phyloP scores from a whole-genome alignment of 805 yeast species.

The Suhomyces vadensis region DNA sequence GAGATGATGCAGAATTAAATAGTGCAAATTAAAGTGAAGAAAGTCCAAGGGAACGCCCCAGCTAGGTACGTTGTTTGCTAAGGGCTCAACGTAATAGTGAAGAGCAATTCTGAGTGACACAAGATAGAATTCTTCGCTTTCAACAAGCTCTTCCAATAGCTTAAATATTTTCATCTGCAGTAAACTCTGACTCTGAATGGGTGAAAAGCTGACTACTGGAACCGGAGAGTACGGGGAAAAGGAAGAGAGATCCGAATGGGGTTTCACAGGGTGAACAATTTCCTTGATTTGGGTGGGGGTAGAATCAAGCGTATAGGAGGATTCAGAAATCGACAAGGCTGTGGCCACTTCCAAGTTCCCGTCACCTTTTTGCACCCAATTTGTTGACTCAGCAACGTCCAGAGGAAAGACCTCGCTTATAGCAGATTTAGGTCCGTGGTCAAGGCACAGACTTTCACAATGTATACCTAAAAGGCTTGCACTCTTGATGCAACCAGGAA shows the following conservation, averaged over 20 bases:
- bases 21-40: slow-evolving; percentile 1
- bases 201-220: slow-evolving; percentile 22
- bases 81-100: slow-evolving; percentile 44
- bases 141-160: slow-evolving; percentile 47
- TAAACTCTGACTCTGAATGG: slow-evolving; percentile 7
- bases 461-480: too few species aligned
- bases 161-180: slow-evolving; percentile 21
- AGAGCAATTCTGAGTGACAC: slow-evolving; percentile 44
- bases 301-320: too few species aligned
- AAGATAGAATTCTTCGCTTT: slow-evolving; percentile 51
- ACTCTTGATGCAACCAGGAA: slow-evolving; percentile 1
- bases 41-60: neutral
- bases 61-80: slow-evolving; percentile 17
- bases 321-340: too few species aligned
- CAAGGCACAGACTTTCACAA: too few species aligned
- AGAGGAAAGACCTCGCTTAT: too few species aligned
- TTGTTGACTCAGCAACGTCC: too few species aligned
- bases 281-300: too few species aligned
- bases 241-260: neutral
- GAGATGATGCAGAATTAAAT: slow-evolving; percentile 25
- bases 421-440: too few species aligned
- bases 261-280: too few species aligned
- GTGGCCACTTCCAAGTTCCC: too few species aligned
- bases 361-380: too few species aligned
- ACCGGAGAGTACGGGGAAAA: slow-evolving; percentile 16